phyloP scores from a whole-genome alignment of 768 basidiomycete genomes.

The Trametes punicea region DNA sequence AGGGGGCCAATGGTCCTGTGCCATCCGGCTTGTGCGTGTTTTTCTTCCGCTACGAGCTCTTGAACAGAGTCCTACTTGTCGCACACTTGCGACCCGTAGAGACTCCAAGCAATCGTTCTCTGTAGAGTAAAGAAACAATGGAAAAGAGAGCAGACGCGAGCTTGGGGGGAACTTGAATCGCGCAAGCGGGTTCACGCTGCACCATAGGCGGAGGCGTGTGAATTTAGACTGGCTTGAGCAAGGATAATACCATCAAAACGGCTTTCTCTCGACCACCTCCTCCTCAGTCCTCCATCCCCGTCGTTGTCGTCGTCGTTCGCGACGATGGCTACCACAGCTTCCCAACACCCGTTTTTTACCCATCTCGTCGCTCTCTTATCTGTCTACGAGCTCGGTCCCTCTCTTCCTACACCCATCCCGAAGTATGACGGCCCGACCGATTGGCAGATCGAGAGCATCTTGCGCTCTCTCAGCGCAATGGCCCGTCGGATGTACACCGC shows the following conservation, averaged over 20 bases:
- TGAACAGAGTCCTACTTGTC: neutral
- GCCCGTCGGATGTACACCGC: constrained; percentile 55
- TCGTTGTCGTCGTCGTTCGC: constrained; percentile 15
- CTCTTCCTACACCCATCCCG: constrained; percentile 45
- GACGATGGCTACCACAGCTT: constrained; percentile 35
- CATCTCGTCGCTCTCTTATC: constrained; percentile 59
- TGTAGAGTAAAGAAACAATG: neutral
- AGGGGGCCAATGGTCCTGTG: neutral
- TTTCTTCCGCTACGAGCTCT: neutral
- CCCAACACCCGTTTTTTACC: constrained; percentile 41
- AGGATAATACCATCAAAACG: constrained; percentile 8
- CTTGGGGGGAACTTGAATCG: neutral
- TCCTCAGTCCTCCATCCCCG: constrained; percentile 3
- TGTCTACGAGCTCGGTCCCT: constrained; percentile 53
- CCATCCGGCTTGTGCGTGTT: neutral
- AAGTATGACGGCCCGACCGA: constrained; percentile 53
- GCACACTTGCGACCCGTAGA: neutral
- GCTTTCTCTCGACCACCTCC: constrained; percentile 2
- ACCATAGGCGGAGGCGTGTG: constrained; percentile 3
- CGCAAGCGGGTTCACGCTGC: constrained; percentile 1
- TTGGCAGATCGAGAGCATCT: constrained; percentile 57
- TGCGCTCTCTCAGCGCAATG: constrained; percentile 48
- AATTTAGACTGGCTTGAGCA: neutral
- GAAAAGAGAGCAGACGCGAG: neutral
- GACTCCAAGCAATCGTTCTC: no score